A percentile compares a stretch with the other conserved stretches of the same genome.
These are phyloP conservation scores for Dictyostelium capitatum DNA, from an alignment of 78 protist species.

Conservation along the genomic window DNA sequence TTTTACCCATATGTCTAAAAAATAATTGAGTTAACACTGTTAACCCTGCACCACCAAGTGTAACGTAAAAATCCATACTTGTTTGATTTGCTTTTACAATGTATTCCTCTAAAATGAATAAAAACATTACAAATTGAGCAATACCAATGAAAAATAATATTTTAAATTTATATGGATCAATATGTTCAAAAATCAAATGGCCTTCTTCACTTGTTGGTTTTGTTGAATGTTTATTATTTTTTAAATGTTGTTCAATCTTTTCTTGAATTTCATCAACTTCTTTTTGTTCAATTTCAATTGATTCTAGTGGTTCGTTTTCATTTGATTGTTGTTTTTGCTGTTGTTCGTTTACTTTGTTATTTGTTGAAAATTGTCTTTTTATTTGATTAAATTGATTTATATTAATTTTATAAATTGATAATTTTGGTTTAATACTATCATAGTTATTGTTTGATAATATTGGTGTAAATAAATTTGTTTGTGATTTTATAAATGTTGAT, in stretches of 20 bases:
- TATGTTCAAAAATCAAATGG: not conserved
- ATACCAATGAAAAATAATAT: not conserved
- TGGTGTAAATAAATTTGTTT: too few relatives aligned
- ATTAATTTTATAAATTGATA: not conserved
- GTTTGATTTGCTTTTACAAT: not conserved
- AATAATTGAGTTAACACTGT: not conserved
- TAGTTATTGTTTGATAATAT: too few relatives aligned
- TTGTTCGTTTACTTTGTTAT: not conserved
- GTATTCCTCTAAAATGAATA: not conserved
- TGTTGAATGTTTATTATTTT: not conserved
- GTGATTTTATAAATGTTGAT: not conserved
- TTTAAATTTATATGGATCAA: not conserved
- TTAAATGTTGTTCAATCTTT: not conserved
- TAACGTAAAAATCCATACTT: not conserved
- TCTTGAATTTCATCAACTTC: conserved; percentile 3
- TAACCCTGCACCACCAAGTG: not conserved
- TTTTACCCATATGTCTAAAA: not conserved
- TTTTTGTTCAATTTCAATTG: not conserved
- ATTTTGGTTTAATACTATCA: not conserved
- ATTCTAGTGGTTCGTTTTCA: not conserved
- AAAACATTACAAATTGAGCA: not conserved
- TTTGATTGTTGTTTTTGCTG: not conserved
- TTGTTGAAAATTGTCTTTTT: not conserved
- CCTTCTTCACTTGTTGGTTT: not conserved
- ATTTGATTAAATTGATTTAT: not conserved